A percentile compares a stretch with the other conserved stretches of the same genome.
Evolutionary conservation across 257 asterid species (phyloP).

Genomic region (Coffea eugenioides): DNA sequence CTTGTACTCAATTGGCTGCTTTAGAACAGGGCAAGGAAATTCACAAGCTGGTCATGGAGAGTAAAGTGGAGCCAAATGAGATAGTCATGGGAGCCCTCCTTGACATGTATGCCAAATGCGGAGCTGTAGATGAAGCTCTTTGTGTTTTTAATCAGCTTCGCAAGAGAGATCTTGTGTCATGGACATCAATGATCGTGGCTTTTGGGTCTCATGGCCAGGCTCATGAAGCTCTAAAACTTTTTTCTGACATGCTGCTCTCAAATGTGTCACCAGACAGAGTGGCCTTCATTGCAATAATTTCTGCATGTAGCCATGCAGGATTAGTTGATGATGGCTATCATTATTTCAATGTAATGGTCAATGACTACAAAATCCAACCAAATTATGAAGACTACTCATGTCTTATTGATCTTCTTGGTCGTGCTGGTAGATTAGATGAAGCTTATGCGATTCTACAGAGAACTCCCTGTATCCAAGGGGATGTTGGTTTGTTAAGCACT

Average conservation of each 20-base stretch:
- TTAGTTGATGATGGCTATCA: slow-evolving; percentile 59
- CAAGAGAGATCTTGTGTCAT: slow-evolving; percentile 60
- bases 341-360: slow-evolving; percentile 49
- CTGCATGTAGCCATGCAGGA: slow-evolving; percentile 85
- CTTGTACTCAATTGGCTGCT: slow-evolving; percentile 73
- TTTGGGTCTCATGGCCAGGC: slow-evolving; percentile 78
- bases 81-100: slow-evolving; percentile 74
- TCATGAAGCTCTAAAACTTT: slow-evolving; percentile 52
- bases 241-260: slow-evolving; percentile 50
- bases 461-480: slow-evolving; percentile 32
- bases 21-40: slow-evolving; percentile 65
- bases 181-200: slow-evolving; percentile 85
- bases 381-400: slow-evolving; percentile 69
- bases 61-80: slow-evolving; percentile 45
- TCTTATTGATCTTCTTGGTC: slow-evolving; percentile 66
- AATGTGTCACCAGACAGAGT: slow-evolving; percentile 62
- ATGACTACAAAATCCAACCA: slow-evolving; percentile 45
- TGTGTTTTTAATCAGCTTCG: slow-evolving; percentile 46
- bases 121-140: slow-evolving; percentile 65
- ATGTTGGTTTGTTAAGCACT: slow-evolving; percentile 60
- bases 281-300: slow-evolving; percentile 70
- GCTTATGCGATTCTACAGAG: slow-evolving; percentile 58
- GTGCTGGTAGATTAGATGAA: slow-evolving; percentile 64
- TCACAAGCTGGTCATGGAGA: slow-evolving; percentile 39
- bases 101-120: slow-evolving; percentile 87